Evolutionary conservation across 768 basidiomycete genomes (phyloP), one percentile per base, ranked within the genome.

Genomic region (Lactarius trivialis): DNA sequence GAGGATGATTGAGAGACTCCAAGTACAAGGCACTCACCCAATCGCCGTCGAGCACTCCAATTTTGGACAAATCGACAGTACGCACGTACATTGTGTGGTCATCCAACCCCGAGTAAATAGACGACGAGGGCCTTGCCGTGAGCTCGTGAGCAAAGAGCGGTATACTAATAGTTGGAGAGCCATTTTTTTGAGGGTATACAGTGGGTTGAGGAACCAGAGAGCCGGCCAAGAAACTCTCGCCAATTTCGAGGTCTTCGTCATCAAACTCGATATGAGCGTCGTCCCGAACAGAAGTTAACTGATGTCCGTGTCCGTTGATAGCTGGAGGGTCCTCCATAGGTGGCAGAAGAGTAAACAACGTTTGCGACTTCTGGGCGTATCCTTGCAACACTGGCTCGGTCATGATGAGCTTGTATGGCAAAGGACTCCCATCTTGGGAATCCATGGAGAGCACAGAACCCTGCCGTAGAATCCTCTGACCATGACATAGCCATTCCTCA

Each of bases 11-110:
- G 33, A n/a, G 26, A 5, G 4, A 21, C 56, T 52, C n/a, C 43
- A 54, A 12, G 14, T n/a, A n/a, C 49, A 24, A 63, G 41, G 28
- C n/a, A 66, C 79, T 50, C 72, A 89, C 91, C 92, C 91, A 93
- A 69, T 92, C 91, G 34, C 86, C 86, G 64, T 82, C 81, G 55
- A 90, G 76, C 7, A 86, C 71, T 15, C 91, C 90, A 45, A 89
- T 74, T 56, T 76, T 80, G 41, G 82, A 79, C 17, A 93, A 76
- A 61, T 88, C 85, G n/a, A 76, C 69, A 2, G 87, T 84, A 34
- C 80, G 78, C 36, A 89, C 67, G 70, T 86, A 89, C 0, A 91
- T 66, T 3, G 85, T 81, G 45, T 73, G 75, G 55, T 86, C 79
- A 57, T 86, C 84, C 37, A 78, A 67, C 11, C 70, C 54, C 1